Base-by-base conservation (phyloP, 2,329 filamentous ascomycete genomes). In the Apiospora arundinis region DNA sequence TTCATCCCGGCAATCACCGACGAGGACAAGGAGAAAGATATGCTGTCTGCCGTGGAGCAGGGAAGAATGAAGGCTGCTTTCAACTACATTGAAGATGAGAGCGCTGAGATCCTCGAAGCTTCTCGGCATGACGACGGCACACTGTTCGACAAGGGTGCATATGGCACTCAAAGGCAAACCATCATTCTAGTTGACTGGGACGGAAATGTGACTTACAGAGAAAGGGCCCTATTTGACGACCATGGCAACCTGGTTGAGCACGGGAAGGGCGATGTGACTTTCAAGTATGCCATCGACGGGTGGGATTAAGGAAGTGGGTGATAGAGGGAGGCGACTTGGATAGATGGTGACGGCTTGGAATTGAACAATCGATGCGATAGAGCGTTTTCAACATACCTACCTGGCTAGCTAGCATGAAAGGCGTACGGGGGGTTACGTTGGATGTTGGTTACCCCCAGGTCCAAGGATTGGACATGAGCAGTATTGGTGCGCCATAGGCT, bases 91-190 rank as follows among this genome's bases (percentile, higher is more conserved):
- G 81, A 84, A 28, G 81, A 84, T 45, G 77, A 80, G 68, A 80
- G 76, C 70, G 78, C 80, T n/a, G 74, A 80, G 3, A 76, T 75
- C 5, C 81, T 81, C 5, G 82, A 83, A 63, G 79, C 80, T 69
- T 77, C 75, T 69, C 80, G 80, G 37, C 83, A 85, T 1, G 83
- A 84, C 21, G 76, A 81, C 9, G 76, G 77, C 44, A 78, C 74
- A 70, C 84, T 80, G 1, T 90, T 89, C 74, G 86, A 88, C 77
- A 88, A 85, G 6, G 90, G 90, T 1, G 82, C 90, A 74, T 92
- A 92, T 75, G 90, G 90, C 4, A 92, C 90, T 6, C 90, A 92
- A 80, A 82, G 90, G 48, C 90, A 92, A 81, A 92, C 90, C 0
- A 81, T 91, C 18, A 80, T 92, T 18, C 80, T 91, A 63, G 87